Conservation (phyloP, 2,329 filamentous ascomycete genomes). For the Ascochyta viciae-villosae region DNA sequence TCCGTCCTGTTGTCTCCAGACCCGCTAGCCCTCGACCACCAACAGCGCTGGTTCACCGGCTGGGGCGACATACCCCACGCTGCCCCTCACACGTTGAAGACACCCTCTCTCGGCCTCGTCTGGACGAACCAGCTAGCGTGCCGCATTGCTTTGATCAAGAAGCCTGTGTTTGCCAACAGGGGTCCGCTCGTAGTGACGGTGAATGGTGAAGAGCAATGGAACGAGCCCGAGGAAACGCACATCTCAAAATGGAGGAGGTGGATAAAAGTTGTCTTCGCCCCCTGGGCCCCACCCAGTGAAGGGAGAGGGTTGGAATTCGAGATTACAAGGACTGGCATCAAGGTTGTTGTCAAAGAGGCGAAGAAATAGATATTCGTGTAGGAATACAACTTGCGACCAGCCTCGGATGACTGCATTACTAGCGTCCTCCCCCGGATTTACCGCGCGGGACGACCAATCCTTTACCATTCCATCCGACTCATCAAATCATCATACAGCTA, state of each 20-base stretch:
- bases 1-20: conserved; percentile 53
- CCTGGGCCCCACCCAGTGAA: conserved; percentile 68
- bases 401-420: neutral
- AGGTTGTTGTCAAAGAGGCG: conserved; percentile 26
- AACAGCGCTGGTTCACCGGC: conserved; percentile 93
- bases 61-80: conserved; percentile 74
- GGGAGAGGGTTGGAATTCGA: conserved; percentile 73
- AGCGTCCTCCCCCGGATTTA: conserved; percentile 1
- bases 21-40: conserved; percentile 79
- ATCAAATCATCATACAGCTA: too few species aligned
- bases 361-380: too few species aligned
- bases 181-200: conserved; percentile 34
- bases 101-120: conserved; percentile 83
- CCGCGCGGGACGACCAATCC: neutral
- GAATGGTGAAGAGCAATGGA: conserved; percentile 48
- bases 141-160: conserved; percentile 81
- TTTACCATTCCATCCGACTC: neutral
- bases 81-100: conserved; percentile 65
- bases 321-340: conserved; percentile 55
- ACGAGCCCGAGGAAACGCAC: conserved; percentile 49
- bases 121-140: conserved; percentile 90
- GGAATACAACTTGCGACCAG: too few species aligned
- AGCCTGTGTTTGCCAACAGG: conserved; percentile 58
- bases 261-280: conserved; percentile 89
- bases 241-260: conserved; percentile 72